Base-by-base conservation (phyloP, 805 yeast species). In the Sugiyamaella valdiviana region DNA sequence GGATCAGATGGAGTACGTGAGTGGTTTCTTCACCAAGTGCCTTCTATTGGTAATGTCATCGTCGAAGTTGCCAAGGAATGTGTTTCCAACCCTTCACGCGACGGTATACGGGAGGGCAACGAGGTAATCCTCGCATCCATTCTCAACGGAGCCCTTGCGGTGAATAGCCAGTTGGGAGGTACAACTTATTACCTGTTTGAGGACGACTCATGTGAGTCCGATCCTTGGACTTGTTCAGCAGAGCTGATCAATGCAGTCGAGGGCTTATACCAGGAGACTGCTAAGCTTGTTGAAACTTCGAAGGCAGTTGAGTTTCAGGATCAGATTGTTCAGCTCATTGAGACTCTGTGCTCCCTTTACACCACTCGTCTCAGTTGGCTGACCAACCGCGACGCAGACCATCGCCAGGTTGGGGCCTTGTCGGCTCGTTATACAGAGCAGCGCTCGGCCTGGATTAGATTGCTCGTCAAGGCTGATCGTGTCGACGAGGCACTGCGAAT, bases 401-500 rank as follows among this genome's bases (percentile, higher is more conserved):
- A 47, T 17, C 19, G 44, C 21, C 55, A 54, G 12, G 44, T 51
- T n/a, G 21, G 49, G n/a, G 49, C 47, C 39, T 37, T 54, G 16
- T 38, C 46, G 15, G 38, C 35, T 19, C 42, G 38, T 21, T 68
- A 62, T 40, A 50, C 49, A 6, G 62, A 64, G 10, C 60, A 65
- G 45, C 63, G 72, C 6, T 65, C 63, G 1, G 51, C 66, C 10
- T 89, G 96, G 96, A 77, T 83, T 10, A 67, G 70, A 43, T 48
- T 75, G 2, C 64, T 87, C 49, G 72, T 82, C 10, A 60, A 70
- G n/a, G 62, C 76, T 47, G 74, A 75, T 6, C 68, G 76, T 42
- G 71, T 73, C 36, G 67, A 70, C 6, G 79, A 78, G 21, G 85
- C 90, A 0, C 61, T 84, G 19, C 65, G 67, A 6, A 71, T 88